Base-by-base conservation (phyloP, 352 stramenopile species). In the Phytophthora pinifolia region DNA sequence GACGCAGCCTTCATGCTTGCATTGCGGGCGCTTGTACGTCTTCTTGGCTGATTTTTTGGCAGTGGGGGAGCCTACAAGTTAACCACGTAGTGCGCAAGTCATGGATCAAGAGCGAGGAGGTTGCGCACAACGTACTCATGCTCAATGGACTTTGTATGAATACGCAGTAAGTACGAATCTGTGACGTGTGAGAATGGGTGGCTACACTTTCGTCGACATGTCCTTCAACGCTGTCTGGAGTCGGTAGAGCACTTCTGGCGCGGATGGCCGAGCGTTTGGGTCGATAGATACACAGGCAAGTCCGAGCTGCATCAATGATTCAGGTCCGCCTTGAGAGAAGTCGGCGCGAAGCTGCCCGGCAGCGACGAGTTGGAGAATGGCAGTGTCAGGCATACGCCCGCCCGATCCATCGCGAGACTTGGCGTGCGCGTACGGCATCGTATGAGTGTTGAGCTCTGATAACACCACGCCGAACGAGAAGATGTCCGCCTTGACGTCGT, bases 381-480 rank as follows among this genome's bases (percentile, higher is more conserved):
- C 46, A 2, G 36, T 35, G 46, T 54, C 46, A 6, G 34, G 22
- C 38, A 37, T 34, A 30, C 38, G 35, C 17, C 42, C 52, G 34
- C 34, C 25, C 1, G 18, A 30, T 9, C 32, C 37, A 31, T 36
- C 25, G 13, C 38, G 20, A 14, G 27, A 31, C 8, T 49, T 56
- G 6, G 42, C 56, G 39, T 64, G 29, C 15, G 48, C 17, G 34
- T 65, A 72, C 34, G 64, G 58, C 20, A 62, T 34, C 13, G 32
- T 13, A 32, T 68, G 59, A 3, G 62, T 54, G 42, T 66, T 53
- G 3, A 71, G 35, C 17, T 71, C 51, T 1, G 46, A 69, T 14
- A 64, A 41, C 14, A 63, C 34, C 6, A 63, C 54, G 17, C 54
- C 54, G 15, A 63, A 63, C 9, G 54, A 63, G 41, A 57, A 65